Percentiles rank a stretch among this genome's conserved stretches.
phyloP scores from a whole-genome alignment of 805 yeast species.

The Spathaspora arborariae region DNA sequence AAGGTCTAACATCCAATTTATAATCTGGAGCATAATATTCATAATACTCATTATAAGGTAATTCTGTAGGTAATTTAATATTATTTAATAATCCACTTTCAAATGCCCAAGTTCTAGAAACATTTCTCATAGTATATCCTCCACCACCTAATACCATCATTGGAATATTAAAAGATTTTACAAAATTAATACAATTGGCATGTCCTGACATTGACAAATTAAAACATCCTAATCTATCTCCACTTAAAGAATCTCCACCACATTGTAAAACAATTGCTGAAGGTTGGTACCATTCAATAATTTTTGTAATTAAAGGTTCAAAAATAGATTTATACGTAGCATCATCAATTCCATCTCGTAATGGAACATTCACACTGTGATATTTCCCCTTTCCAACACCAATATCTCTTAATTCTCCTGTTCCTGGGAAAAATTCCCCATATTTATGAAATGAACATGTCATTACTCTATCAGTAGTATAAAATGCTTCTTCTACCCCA shows the following conservation, averaged over 20 bases:
- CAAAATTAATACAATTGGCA: slow-evolving; percentile 90
- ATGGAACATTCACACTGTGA: slow-evolving; percentile 86
- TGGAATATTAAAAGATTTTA: slow-evolving; percentile 82
- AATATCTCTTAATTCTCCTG: slow-evolving; percentile 86
- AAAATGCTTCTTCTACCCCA: slow-evolving; percentile 97
- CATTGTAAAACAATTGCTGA: slow-evolving; percentile 96
- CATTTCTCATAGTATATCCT: slow-evolving; percentile 97
- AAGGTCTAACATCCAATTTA: slow-evolving; percentile 88
- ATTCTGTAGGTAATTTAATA: slow-evolving; percentile 66
- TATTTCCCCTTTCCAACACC: slow-evolving; percentile 92
- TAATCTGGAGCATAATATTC: slow-evolving; percentile 98
- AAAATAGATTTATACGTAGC: slow-evolving; percentile 78
- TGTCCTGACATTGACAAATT: slow-evolving; percentile 92
- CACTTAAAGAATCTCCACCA: slow-evolving; percentile 96
- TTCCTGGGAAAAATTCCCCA: slow-evolving; percentile 97
- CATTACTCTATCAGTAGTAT: slow-evolving; percentile 93
- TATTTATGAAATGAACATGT: slow-evolving; percentile 94
- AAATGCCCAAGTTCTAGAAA: slow-evolving; percentile 90
- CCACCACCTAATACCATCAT: slow-evolving; percentile 96
- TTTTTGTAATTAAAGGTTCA: slow-evolving; percentile 79
- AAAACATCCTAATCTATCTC: slow-evolving; percentile 94
- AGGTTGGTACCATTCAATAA: slow-evolving; percentile 87
- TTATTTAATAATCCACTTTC: slow-evolving; percentile 88
- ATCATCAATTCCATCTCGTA: slow-evolving; percentile 95
- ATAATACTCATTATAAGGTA: slow-evolving; percentile 94